Percentiles rank a stretch among this genome's conserved stretches.
phyloP scores from a whole-genome alignment of 1,284 basidiomycete genomes.

The Rhodofomes roseus region DNA sequence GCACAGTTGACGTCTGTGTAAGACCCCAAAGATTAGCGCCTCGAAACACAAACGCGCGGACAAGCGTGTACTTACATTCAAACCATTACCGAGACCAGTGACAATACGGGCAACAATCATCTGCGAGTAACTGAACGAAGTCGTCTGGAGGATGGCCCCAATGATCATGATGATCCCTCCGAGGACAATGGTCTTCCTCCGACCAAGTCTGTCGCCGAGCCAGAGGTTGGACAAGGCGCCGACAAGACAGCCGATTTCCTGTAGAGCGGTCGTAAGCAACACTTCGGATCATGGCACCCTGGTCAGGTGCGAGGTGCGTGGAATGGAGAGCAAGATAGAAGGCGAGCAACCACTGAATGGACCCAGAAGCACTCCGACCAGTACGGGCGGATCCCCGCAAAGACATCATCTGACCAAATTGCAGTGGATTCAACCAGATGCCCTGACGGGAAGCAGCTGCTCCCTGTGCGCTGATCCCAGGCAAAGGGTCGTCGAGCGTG shows the following conservation, averaged over 20 bases:
- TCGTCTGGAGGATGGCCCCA: conserved; percentile 57
- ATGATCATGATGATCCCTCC: conserved; percentile 59
- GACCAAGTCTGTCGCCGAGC: conserved; percentile 51
- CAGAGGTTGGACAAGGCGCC: conserved; percentile 52
- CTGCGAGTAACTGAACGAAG: conserved; percentile 50
- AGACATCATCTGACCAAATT: conserved; percentile 6
- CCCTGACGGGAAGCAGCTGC: neutral
- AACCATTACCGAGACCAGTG: conserved; percentile 65
- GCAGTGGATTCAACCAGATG: neutral
- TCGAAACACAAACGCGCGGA: neutral
- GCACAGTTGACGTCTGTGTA: conserved; percentile 59
- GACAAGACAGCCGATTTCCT: conserved; percentile 53
- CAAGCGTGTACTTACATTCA: conserved; percentile 43
- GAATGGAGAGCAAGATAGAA: neutral
- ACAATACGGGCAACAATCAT: conserved; percentile 61
- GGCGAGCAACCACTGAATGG: neutral
- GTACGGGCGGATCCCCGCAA: neutral
- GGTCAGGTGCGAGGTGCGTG: neutral
- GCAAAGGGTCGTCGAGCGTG: neutral
- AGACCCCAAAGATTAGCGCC: conserved; percentile 2
- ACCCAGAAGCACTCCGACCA: neutral
- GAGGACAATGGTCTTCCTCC: conserved; percentile 47
- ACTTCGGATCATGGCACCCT: neutral
- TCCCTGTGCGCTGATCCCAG: neutral
- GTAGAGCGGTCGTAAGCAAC: neutral